Base-by-base conservation (phyloP, 768 basidiomycete species). In the Stropharia rugosoannulata region DNA sequence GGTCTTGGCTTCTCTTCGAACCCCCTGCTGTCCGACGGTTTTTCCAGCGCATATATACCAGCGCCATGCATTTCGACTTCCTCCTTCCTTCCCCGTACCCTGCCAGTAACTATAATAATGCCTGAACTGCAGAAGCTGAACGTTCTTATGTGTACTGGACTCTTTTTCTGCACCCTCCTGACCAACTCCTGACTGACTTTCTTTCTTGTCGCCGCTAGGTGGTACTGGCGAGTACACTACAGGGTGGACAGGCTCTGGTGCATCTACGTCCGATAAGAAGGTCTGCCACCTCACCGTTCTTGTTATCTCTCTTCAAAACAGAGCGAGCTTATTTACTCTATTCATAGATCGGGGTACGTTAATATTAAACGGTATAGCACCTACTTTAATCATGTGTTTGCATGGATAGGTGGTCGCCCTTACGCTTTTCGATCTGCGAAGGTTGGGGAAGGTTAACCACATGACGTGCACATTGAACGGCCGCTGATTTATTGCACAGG, bases 201-300 rank as follows among this genome's bases (percentile, higher is more conserved):
- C n/a, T 22, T 12, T 12, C 38, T 25, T 43, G 22, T 29, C 48
- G 19, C 15, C 32, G 46, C 35, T 42, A 59, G 55, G 58, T 54
- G 59, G 56, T 19, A 59, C 76, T 85, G 90, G 91, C 41, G 92
- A 95, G 76, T 96, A 96, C 69, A 96, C 94, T 59, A 96, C 94
- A 49, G 94, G 95, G 68, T 96, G 91, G 90, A 93, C 91, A 9
- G 86, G 85, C 11, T 84, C 89, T 37, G 94, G 94, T n/a, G 92
- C 90, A 41, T 95, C 93, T 13, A 92, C 87, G 66, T 95, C 93
- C 5, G 95, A 96, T 75, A 96, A 96, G 75, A 97, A 94, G 81
- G 92, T 89, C 54, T 52, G 75, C 54, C 11, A 27, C 9, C 32
- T 22, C 11, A 25, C 25, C 40, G 19, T 37, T 41, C 16, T 11